Evolutionary conservation across 129 eudicot species (phyloP).

Genomic region (Artemisia argyi): DNA sequence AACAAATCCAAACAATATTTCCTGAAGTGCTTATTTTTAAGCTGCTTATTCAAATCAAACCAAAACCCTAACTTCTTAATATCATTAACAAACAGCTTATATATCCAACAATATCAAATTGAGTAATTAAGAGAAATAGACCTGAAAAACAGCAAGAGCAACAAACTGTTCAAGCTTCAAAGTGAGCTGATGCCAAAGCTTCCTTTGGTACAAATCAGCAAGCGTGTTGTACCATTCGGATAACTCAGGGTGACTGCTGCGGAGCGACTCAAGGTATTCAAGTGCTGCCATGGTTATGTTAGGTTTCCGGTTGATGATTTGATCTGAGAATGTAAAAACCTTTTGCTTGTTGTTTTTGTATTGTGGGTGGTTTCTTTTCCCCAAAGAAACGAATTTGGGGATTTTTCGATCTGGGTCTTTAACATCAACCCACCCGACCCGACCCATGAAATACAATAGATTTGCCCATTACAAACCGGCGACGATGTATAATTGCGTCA

Average conservation of each 20-base stretch:
- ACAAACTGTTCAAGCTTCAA: slow-evolving; percentile 86
- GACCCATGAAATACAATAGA: neutral
- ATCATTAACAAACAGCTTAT: no score
- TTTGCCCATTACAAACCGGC: no score
- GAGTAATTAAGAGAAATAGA: neutral
- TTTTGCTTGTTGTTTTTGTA: slow-evolving; percentile 1
- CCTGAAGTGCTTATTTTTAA: no score
- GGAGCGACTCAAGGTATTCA: slow-evolving; percentile 66
- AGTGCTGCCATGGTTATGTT: slow-evolving; percentile 59
- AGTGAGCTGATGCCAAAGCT: slow-evolving; percentile 94
- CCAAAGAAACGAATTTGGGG: slow-evolving; percentile 31
- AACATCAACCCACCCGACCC: no score
- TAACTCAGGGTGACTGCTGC: slow-evolving; percentile 77
- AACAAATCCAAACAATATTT: no score
- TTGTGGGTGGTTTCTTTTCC: slow-evolving; percentile 25
- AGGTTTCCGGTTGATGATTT: slow-evolving; percentile 2
- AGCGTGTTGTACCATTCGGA: slow-evolving; percentile 77
- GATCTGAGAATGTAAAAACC: neutral
- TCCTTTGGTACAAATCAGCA: slow-evolving; percentile 87
- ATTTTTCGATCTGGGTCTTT: slow-evolving; percentile 16
- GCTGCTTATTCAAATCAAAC: no score
- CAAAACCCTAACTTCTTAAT: no score
- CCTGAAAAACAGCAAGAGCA: slow-evolving; percentile 83
- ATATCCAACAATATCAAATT: no score
- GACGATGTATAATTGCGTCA: fast-evolving